Base-by-base conservation (phyloP, 495 filamentous ascomycete genomes). In the Aspergillus wentii region DNA sequence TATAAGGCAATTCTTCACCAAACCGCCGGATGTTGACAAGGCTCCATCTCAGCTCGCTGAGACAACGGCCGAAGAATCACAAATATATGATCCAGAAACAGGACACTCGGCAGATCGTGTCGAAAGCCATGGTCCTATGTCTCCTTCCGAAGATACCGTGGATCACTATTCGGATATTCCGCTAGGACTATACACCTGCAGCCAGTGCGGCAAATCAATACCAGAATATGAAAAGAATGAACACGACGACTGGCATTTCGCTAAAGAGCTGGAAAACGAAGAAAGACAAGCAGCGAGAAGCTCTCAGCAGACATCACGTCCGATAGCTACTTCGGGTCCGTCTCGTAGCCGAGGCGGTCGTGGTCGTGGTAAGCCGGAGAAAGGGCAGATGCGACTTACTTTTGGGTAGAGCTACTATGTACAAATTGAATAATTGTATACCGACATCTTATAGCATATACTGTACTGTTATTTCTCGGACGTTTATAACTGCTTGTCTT, bases 211-310 rank as follows among this genome's bases (percentile, higher is more conserved):
- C 35, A 67, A 70, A 44, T 44, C 58, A 21, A 52, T 94, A 16
- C 65, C 64, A 8, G 57, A 64, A n/a, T 52, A 66, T 45, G 73
- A 78, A 22, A 68, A 80, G 51, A 74, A 79, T 35, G 88, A 85
- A 64, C 92, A 98, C 54, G 72, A 86, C 27, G 92, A 98, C 57
- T 98, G 89, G 86, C 92, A 98, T 66, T 87, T 95, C 61, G 92
- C 92, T 27, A 88, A 85, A 67, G 80, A 86, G 48, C 72, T 97
- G 18, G 83, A 83, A 46, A 73, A 78, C 5, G 72, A 88, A 44
- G 74, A 78, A 31, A 64, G 57, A 20, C 54, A 63, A 41, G 52
- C 56, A 30, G 51, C 54, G 4, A 52, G 44, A 15, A 46, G 29
- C 25, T 52, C 44, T 13, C 62, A 51, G n/a, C 42, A 49, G 23